Evolutionary conservation across 345 rosid genomes (phyloP).

Genomic region (Acer saccharum): DNA sequence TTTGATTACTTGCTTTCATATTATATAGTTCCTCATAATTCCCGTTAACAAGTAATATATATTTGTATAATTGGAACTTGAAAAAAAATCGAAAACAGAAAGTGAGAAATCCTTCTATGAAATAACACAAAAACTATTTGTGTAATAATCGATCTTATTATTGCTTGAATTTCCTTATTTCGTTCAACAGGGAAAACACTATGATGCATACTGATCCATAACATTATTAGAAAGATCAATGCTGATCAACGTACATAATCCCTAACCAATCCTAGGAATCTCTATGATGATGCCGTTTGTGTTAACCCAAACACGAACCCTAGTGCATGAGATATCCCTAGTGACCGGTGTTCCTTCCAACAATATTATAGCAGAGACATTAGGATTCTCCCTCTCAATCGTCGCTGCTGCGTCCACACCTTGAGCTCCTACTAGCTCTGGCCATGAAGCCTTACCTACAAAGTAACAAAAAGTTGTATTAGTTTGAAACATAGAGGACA

Average conservation of each 20-base stretch:
- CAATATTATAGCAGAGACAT: slow-evolving; percentile 18
- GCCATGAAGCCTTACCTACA: slow-evolving; percentile 30
- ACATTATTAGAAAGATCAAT: neutral
- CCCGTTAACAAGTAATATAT: no score
- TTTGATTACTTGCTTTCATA: no score
- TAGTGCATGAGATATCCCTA: slow-evolving; percentile 12
- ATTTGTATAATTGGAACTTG: no score
- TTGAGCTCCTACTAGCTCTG: slow-evolving; percentile 18
- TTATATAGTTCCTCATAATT: no score
- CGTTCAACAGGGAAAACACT: no score
- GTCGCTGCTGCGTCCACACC: slow-evolving; percentile 11
- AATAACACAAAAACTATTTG: no score
- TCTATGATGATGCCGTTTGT: neutral
- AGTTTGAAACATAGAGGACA: no score
- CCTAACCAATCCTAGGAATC: slow-evolving; percentile 22
- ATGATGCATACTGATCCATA: neutral
- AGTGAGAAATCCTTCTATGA: no score
- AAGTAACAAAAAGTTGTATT: no score
- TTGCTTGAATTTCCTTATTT: neutral
- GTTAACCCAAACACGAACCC: slow-evolving; percentile 34
- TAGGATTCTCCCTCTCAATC: slow-evolving; percentile 27
- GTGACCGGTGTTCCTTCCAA: slow-evolving; percentile 10
- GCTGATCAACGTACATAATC: no score
- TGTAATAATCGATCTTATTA: no score
- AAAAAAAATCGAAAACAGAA: no score